Base-by-base conservation (phyloP, 2,329 filamentous ascomycete genomes). In the Claviceps capensis region DNA sequence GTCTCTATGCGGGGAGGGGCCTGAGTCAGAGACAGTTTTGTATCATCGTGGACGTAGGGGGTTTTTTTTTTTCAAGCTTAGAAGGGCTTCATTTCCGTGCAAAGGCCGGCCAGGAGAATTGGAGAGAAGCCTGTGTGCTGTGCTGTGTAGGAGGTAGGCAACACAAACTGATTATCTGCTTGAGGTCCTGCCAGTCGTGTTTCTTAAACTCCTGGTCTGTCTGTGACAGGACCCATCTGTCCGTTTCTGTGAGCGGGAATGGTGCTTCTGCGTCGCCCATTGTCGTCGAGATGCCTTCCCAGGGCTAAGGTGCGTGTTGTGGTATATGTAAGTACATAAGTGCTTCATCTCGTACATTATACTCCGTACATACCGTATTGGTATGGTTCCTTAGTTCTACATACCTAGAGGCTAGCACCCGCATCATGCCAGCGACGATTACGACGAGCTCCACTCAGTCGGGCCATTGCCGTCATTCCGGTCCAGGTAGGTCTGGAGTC, bases 131-230 rank as follows among this genome's bases (percentile, higher is more conserved):
- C 14, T 40, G 13, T n/a, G 38, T 40, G n/a, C 14, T 40, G 38
- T 40, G 38, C 26, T 7, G 17, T 13, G 22, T 23, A 43, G 11
- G 19, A 43, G 41, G 8, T 14, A 26, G 44, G 16, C 23, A 37
- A 50, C 41, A 57, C 74, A 60, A 65, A 82, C 79, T 69, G 57
- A 89, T 81, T 52, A 93, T 78, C 9, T 77, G 70, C 62, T 77
- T 79, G 55, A 93, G 76, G 52, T 85, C 76, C 13, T 81, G 74
- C 91, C 90, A 96, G 47, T 78, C 75, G 66, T 90, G 81, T 45
- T 75, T 75, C 55, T 74, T 70, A 65, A 86, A 95, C 48, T 85
- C 75, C 19, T 82, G 76, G 62, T 96, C 88, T 1, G 79, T 79
- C 57, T 76, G 72, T 34, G 78, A 77, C 16, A 83, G 66, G 38